A percentile compares a stretch with the other conserved stretches of the same genome.
Conservation (phyloP, 2,329 filamentous ascomycete species). For the Cephalotrichum gorgonifer region DNA sequence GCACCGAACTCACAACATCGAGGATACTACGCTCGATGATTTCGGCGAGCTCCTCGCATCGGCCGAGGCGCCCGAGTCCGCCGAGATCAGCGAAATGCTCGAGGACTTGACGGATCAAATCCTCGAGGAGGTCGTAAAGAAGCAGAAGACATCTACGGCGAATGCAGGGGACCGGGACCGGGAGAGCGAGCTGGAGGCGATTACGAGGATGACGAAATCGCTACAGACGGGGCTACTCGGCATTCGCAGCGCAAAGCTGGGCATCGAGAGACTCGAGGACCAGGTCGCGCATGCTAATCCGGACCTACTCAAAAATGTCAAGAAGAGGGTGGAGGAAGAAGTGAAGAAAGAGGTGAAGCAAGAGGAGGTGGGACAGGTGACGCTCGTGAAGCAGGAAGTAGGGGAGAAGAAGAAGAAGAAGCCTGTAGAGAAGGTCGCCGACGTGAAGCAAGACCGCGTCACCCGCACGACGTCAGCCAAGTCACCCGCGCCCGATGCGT, state of each 20-base stretch:
- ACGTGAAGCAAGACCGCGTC: neutral
- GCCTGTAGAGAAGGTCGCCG: neutral
- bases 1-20: constrained; percentile 40
- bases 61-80: neutral
- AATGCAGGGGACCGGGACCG: constrained; percentile 15
- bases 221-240: constrained; percentile 39
- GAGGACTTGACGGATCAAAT: constrained; percentile 10
- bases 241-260: constrained; percentile 44
- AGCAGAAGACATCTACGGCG: constrained; percentile 8
- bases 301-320: constrained; percentile 5
- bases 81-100: constrained; percentile 10
- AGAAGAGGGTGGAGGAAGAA: constrained; percentile 3
- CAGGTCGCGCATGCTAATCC: constrained; percentile 32
- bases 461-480: neutral
- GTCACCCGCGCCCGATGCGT: constrained; percentile 1
- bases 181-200: constrained; percentile 25
- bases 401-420: neutral
- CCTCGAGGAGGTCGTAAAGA: constrained; percentile 7
- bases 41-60: constrained; percentile 35
- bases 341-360: constrained; percentile 4
- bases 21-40: constrained; percentile 51
- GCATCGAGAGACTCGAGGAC: constrained; percentile 47
- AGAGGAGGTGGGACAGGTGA: constrained; percentile 1
- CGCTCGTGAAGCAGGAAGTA: neutral
- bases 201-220: constrained; percentile 40